Percentiles rank a stretch among this genome's conserved stretches.
Evolutionary conservation across 192 early-diverging fungal species (phyloP).

Genomic region (Phlyctochytrium planicorne): DNA sequence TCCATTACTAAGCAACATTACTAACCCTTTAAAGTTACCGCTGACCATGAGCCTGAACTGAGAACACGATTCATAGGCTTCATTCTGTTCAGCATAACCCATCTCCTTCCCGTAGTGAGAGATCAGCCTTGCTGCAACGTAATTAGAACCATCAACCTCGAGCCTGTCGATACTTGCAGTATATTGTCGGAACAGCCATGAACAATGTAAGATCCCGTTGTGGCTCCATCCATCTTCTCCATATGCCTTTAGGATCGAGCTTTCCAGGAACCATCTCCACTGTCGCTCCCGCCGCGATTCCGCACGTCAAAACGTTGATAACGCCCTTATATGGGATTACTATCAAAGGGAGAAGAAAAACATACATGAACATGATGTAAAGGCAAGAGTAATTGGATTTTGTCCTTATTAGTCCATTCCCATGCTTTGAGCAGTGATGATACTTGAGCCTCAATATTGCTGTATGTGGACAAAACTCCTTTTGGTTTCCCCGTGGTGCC

Average conservation of each 20-base stretch:
- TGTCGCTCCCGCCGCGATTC: conserved; percentile 70
- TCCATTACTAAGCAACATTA: no score
- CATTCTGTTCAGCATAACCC: conserved; percentile 29
- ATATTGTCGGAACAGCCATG: conserved; percentile 91
- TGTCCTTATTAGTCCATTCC: conserved; percentile 65
- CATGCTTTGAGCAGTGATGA: conserved; percentile 66
- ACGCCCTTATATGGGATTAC: conserved; percentile 13
- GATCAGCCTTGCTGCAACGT: no score
- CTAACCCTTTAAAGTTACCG: no score
- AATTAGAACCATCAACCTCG: no score
- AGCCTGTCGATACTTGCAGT: no score
- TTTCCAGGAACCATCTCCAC: conserved; percentile 68
- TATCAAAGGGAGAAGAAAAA: conserved; percentile 21
- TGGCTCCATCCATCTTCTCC: conserved; percentile 60
- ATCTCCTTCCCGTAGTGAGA: no score
- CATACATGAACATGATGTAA: conserved; percentile 80
- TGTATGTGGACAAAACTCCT: conserved; percentile 78
- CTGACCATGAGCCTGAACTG: conserved; percentile 73
- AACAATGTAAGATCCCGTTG: conserved; percentile 65
- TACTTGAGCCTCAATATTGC: conserved; percentile 65
- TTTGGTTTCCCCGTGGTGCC: conserved; percentile 68
- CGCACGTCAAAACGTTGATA: conserved; percentile 66
- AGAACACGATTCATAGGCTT: conserved; percentile 49
- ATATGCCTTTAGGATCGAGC: conserved; percentile 65
- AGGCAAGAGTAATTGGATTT: conserved; percentile 77